Evolutionary conservation across 371 early-diverging fungal genomes (phyloP).

Genomic region (Mucor irregularis): DNA sequence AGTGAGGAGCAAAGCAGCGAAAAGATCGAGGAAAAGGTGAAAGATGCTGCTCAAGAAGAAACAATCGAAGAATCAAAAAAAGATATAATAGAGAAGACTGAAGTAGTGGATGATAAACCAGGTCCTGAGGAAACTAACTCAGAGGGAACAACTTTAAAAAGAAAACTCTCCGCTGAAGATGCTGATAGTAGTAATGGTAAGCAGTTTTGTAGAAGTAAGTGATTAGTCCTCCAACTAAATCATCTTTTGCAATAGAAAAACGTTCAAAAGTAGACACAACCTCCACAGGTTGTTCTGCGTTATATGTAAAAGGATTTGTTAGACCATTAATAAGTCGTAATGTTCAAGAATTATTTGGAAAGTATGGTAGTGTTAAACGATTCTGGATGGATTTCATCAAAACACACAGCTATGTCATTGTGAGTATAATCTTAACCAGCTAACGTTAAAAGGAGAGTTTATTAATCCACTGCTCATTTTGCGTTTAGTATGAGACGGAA

Average conservation of each 20-base stretch:
- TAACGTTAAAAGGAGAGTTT: background rate
- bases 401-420: constrained; percentile 82
- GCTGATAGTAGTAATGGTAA: background rate
- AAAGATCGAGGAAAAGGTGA: background rate
- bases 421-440: constrained; percentile 27
- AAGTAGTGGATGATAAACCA: background rate
- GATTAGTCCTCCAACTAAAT: too few relatives aligned
- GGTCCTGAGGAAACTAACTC: too few relatives aligned
- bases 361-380: constrained; percentile 66
- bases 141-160: background rate
- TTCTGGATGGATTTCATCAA: constrained; percentile 89
- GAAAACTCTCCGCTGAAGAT: background rate
- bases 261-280: background rate
- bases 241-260: background rate
- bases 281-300: constrained; percentile 25
- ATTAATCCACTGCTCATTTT: background rate
- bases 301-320: constrained; percentile 75
- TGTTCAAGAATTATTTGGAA: constrained; percentile 62
- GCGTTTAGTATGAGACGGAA: constrained; percentile 51
- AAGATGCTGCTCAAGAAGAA: background rate
- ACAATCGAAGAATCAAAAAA: background rate
- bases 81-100: background rate
- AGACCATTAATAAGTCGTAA: constrained; percentile 70
- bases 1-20: background rate
- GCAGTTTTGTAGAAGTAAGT: too few relatives aligned